phyloP scores from a whole-genome alignment of 345 rosid genomes.

The Anacardium occidentale region DNA sequence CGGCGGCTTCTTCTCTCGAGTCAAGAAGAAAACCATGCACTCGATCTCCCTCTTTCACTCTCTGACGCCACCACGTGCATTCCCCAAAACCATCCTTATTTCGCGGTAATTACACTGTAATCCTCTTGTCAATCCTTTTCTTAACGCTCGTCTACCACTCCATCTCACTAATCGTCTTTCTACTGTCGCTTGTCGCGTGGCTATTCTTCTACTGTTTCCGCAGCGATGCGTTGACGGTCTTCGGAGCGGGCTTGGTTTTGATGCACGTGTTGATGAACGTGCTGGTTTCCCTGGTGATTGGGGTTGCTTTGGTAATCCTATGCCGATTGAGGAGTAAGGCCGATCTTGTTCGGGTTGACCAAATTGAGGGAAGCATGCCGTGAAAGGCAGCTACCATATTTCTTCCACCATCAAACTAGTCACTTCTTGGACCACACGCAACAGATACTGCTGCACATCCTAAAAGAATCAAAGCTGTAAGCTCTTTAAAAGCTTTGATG shows the following conservation, averaged over 20 bases:
- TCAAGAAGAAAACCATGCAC: constrained; percentile 47
- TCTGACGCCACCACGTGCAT: constrained; percentile 56
- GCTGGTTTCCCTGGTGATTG: constrained; percentile 35
- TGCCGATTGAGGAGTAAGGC: constrained; percentile 55
- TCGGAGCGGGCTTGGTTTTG: constrained; percentile 38
- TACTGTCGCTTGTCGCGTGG: constrained; percentile 53
- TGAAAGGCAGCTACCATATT: too few relatives aligned
- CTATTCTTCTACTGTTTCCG: constrained; percentile 64
- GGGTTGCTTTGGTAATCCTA: constrained; percentile 39
- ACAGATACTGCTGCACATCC: too few relatives aligned
- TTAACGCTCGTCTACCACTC: constrained; percentile 57
- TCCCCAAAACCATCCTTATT: constrained; percentile 60
- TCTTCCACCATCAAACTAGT: too few relatives aligned
- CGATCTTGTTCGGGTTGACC: constrained; percentile 58
- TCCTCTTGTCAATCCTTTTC: constrained; percentile 42
- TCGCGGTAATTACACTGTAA: constrained; percentile 48
- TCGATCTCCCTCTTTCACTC: constrained; percentile 49
- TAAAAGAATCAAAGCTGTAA: too few relatives aligned
- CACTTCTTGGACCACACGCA: too few relatives aligned
- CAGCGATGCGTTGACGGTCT: constrained; percentile 46
- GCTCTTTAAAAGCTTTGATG: too few relatives aligned
- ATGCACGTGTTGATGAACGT: constrained; percentile 55
- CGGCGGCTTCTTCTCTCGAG: constrained; percentile 32
- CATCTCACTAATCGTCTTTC: constrained; percentile 45
- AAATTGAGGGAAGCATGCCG: too few relatives aligned